phyloP scores from a whole-genome alignment of 345 rosid species.

The Eucalyptus globulus region DNA sequence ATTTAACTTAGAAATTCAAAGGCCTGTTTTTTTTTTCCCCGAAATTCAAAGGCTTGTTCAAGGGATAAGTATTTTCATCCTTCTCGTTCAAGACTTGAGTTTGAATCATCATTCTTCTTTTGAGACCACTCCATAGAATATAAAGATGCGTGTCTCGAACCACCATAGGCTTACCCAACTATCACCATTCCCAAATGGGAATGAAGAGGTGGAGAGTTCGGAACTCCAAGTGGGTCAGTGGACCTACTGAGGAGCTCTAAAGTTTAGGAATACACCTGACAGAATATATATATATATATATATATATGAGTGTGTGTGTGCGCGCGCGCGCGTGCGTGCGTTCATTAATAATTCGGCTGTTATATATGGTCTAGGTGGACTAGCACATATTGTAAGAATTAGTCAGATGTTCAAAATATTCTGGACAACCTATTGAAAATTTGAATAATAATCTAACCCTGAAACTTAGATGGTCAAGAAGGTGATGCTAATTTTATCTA shows the following conservation, averaged over 20 bases:
- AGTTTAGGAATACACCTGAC: neutral
- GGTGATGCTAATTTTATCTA: neutral
- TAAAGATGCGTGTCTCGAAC: neutral
- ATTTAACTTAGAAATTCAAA: neutral
- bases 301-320: rapidly evolving
- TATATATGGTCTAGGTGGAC: neutral
- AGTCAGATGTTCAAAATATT: too few species aligned
- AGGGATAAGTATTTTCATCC: neutral
- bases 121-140: neutral
- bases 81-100: neutral
- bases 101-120: neutral
- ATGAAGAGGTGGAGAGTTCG: neutral
- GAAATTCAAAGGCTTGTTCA: neutral
- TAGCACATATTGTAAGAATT: neutral
- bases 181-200: neutral
- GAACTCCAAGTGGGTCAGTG: neutral
- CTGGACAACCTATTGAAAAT: neutral
- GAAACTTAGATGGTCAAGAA: neutral
- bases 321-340: rapidly evolving
- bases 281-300: too few species aligned
- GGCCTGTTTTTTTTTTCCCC: too few species aligned
- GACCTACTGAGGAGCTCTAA: neutral
- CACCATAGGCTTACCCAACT: neutral
- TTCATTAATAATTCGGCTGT: too few species aligned
- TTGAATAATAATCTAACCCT: neutral